Conservation (phyloP, 2,329 filamentous ascomycete species). For the Fusarium mundagurra region DNA sequence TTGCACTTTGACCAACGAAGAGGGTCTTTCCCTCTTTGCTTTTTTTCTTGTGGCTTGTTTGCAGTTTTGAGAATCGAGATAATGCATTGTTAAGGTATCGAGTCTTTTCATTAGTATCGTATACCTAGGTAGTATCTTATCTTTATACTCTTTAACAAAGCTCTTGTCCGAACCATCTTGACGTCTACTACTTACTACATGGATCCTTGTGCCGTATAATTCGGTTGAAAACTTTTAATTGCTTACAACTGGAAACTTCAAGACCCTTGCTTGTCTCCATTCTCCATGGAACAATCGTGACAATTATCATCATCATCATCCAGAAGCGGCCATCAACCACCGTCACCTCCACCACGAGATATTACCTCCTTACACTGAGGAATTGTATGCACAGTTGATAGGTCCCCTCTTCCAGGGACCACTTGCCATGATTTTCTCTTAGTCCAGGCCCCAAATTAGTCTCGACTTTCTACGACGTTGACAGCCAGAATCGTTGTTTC, state of each 20-base stretch:
- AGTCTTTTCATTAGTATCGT: not conserved
- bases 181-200: not conserved
- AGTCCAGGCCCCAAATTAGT: not conserved
- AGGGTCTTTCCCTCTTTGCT: not conserved
- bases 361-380: not conserved
- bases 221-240: not conserved
- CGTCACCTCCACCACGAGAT: constrained; percentile 18
- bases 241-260: not conserved
- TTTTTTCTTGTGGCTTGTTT: not conserved
- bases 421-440: not conserved
- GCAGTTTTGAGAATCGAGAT: not conserved
- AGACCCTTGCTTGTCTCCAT: constrained; percentile 22
- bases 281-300: constrained; percentile 22
- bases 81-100: not conserved
- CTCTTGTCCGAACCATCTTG: not conserved
- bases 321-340: constrained; percentile 23
- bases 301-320: not conserved
- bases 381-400: not conserved
- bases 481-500: not conserved
- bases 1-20: not conserved
- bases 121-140: not conserved
- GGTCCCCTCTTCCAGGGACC: not conserved
- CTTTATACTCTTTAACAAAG: not conserved
- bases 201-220: not conserved
- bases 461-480: not conserved